Conservation (phyloP, 2,329 filamentous ascomycete species). For the Emergomyces orientalis region DNA sequence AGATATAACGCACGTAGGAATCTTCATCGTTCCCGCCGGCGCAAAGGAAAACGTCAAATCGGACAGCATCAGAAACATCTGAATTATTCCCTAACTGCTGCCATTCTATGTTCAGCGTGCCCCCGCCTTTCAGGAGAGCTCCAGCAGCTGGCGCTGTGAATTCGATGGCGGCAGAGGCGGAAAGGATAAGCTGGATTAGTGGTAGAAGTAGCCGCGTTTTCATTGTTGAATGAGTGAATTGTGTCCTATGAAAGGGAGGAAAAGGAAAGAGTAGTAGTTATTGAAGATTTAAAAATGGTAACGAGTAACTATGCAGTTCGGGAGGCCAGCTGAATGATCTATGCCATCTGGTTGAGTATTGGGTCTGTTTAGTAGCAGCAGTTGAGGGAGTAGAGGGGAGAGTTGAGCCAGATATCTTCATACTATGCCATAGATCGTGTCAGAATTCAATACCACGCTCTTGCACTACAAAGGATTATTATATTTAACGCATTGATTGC, state of each 20-base stretch:
- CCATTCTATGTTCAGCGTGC: conserved; percentile 48
- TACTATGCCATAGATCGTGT: background rate
- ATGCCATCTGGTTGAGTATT: background rate
- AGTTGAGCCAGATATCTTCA: background rate
- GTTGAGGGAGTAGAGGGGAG: background rate
- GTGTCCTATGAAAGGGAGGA: background rate
- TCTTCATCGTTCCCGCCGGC: conserved; percentile 48
- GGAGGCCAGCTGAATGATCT: background rate
- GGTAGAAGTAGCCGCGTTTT: background rate
- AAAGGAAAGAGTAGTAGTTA: background rate
- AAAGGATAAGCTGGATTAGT: conserved; percentile 10
- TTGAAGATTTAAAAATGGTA: background rate
- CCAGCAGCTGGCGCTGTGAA: conserved; percentile 48
- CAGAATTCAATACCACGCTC: background rate
- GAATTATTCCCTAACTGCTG: conserved; percentile 46
- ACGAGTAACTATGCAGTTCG: background rate
- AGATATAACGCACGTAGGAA: conserved; percentile 34
- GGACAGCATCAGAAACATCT: conserved; percentile 40
- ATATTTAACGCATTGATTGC: background rate
- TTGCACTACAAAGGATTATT: no score
- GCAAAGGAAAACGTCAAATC: conserved; percentile 52
- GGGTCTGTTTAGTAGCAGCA: background rate
- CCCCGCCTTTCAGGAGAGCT: conserved; percentile 41
- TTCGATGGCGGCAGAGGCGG: conserved; percentile 25
- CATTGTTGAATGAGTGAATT: background rate